Base-by-base conservation (phyloP, 1,284 basidiomycete species). In the Trichosporon ovoides region DNA sequence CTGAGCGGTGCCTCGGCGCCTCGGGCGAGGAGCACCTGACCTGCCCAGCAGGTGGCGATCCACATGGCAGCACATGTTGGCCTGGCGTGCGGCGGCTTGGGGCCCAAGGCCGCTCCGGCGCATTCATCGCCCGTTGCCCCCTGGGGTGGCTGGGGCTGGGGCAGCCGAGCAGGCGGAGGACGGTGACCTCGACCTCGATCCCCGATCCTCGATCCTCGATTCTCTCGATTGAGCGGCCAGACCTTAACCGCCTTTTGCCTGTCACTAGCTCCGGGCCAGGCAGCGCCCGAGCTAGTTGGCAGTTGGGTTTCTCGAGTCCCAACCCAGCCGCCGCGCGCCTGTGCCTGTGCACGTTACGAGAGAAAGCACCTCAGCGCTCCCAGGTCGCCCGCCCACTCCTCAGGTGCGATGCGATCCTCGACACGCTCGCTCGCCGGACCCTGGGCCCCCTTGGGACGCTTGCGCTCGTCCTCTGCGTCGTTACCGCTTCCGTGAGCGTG, bases 1-100 rank as follows among this genome's bases (percentile, higher is more conserved):
- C n/a, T n/a, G n/a, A n/a, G n/a, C n/a, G n/a, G n/a, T n/a, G n/a
- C n/a, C n/a, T n/a, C 43, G 16, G 43, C 28, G 13, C 43, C 43
- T 48, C 28, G 28, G 28, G 43, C 16, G 22, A 48, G 22, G 43
- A n/a, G 43, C 43, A 48, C 43, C 43, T 48, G 43, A 48, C 43
- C 43, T 28, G 43, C 43, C 24, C 43, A 24, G 43, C 24, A 31
- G 43, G 24, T 48, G 43, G 43, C 43, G 43, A 48, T 48, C 43
- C 43, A 48, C 43, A 48, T 48, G 43, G 43, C 28, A 48, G 43
- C 43, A 48, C 43, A 48, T 48, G 43, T 48, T 48, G 22, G 43
- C 22, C 43, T 22, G 13, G 43, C 43, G 14, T 7, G 4, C 43
- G 11, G 24, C 16, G 22, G 43, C 43, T 48, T 11, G 43, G 43